These are phyloP conservation scores for Alternaria conjuncta DNA, from an alignment of 2,329 filamentous ascomycete species.

Conservation along the genomic window DNA sequence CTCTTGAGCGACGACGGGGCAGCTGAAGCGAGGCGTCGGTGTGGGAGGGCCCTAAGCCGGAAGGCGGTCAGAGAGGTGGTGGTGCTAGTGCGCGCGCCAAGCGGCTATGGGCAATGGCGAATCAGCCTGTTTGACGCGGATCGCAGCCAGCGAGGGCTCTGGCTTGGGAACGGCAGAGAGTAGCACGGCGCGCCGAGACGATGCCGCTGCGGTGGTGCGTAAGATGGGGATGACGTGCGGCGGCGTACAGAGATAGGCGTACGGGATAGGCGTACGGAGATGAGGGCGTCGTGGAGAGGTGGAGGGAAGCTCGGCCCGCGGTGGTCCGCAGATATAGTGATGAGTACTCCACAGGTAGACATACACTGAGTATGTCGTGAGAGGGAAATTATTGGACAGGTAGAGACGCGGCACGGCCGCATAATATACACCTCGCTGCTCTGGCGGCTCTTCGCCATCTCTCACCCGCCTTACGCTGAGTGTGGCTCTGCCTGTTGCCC, in stretches of 20 bases:
- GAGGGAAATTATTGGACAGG: conserved; percentile 7
- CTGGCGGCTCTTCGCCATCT: conserved; percentile 16
- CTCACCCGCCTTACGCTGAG: conserved; percentile 15
- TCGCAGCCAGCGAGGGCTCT: conserved; percentile 11
- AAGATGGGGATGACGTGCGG: conserved; percentile 28
- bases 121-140: conserved; percentile 28
- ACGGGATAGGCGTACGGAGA: conserved; percentile 5
- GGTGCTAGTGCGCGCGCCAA: conserved; percentile 30
- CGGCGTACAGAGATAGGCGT: conserved; percentile 2
- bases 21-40: conserved; percentile 27
- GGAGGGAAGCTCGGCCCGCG: conserved; percentile 24
- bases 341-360: not conserved
- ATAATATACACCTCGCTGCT: conserved; percentile 19
- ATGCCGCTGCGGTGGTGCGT: conserved; percentile 21
- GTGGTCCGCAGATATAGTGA: conserved; percentile 13
- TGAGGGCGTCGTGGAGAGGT: not conserved
- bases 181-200: conserved; percentile 18
- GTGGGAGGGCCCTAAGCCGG: conserved; percentile 24
- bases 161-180: conserved; percentile 25
- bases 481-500: conserved; percentile 18
- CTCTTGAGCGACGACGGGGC: conserved; percentile 14
- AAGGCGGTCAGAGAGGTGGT: conserved; percentile 39
- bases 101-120: conserved; percentile 32
- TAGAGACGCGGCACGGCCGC: conserved; percentile 19
- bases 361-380: not conserved